A percentile compares a stretch with the other conserved stretches of the same genome.
Evolutionary conservation across 1,139 yeast genomes (phyloP).

Genomic region (Scheffersomyces quercinus): DNA sequence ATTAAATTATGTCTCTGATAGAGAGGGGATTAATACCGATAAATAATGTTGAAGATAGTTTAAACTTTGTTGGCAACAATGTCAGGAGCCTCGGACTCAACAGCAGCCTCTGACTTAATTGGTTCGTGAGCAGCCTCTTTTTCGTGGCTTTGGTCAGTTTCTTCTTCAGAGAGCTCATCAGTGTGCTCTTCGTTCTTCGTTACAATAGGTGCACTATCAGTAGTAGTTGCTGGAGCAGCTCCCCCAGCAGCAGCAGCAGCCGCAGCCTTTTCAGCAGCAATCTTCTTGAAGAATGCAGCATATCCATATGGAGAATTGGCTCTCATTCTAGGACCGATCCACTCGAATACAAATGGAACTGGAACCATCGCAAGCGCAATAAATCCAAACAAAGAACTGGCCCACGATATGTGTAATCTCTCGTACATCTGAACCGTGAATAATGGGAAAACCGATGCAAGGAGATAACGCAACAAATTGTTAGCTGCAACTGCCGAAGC

Average conservation of each 20-base stretch:
- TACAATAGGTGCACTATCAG: conserved; percentile 1
- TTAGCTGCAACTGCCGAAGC: conserved; percentile 84
- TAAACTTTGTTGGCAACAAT: conserved; percentile 8
- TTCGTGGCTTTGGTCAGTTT: not conserved
- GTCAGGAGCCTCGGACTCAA: conserved; percentile 3
- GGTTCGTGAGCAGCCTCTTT: no score
- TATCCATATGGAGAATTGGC: conserved; percentile 42
- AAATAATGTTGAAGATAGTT: not conserved
- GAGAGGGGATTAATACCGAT: not conserved
- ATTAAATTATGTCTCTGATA: not conserved
- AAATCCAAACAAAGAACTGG: conserved; percentile 24
- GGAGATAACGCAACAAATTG: conserved; percentile 63
- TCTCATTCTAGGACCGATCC: conserved; percentile 20
- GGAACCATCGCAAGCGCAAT: conserved; percentile 28
- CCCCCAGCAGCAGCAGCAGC: conserved; percentile 10
- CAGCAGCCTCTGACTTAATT: not conserved
- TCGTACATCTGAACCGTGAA: conserved; percentile 48
- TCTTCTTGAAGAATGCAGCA: conserved; percentile 43
- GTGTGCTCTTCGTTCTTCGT: not conserved
- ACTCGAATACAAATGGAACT: conserved; percentile 23
- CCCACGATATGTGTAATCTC: conserved; percentile 33
- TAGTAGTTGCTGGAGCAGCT: conserved; percentile 9
- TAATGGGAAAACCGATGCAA: conserved; percentile 61
- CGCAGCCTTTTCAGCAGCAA: conserved; percentile 28
- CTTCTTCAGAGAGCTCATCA: not conserved